Evolutionary conservation across 108 stramenopile genomes (phyloP).

Genomic region (Skeletonema menzelii): DNA sequence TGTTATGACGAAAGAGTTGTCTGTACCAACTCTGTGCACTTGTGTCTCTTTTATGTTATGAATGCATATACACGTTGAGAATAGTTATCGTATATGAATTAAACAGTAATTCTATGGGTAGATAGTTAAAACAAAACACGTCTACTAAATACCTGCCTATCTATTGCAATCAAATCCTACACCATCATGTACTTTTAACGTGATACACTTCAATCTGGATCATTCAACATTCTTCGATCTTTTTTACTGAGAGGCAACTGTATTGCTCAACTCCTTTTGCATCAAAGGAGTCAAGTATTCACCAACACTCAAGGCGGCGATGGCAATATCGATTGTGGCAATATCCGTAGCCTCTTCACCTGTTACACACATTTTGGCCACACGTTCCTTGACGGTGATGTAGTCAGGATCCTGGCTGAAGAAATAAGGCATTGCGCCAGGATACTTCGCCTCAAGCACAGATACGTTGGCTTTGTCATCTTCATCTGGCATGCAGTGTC

Average conservation of each 20-base stretch:
- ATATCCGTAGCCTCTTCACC: slow-evolving; percentile 81
- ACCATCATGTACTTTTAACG: not conserved
- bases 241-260: not conserved
- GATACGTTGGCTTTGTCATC: slow-evolving; percentile 86
- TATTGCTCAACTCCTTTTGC: slow-evolving; percentile 57
- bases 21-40: not conserved
- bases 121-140: not conserved
- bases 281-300: slow-evolving; percentile 85
- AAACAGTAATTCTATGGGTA: not conserved
- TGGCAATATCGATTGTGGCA: slow-evolving; percentile 90
- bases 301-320: slow-evolving; percentile 86
- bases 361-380: slow-evolving; percentile 67
- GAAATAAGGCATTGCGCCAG: slow-evolving; percentile 95
- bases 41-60: not conserved
- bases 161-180: not conserved
- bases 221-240: not conserved
- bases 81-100: not conserved
- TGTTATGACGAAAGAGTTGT: not conserved
- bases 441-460: slow-evolving; percentile 79
- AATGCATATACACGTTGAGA: not conserved
- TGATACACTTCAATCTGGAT: not conserved
- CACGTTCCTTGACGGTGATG: slow-evolving; percentile 92
- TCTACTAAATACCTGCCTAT: not conserved
- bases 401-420: slow-evolving; percentile 95
- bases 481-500: slow-evolving; percentile 91